These are phyloP conservation scores for Microdochium nivale DNA, from an alignment of 2,329 filamentous ascomycete species.

Conservation along the genomic window DNA sequence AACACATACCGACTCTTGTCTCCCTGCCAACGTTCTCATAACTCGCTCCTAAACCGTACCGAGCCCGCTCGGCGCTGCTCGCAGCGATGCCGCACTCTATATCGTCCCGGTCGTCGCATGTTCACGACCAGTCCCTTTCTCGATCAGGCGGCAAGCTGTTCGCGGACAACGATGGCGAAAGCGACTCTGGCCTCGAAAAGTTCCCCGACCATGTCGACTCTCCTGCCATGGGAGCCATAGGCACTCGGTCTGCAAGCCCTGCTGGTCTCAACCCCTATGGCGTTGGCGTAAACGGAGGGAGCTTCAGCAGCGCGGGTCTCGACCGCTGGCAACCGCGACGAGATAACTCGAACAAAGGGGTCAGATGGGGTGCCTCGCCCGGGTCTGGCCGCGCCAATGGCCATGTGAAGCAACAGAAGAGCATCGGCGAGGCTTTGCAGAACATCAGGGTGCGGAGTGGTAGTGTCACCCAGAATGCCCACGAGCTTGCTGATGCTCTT, in stretches of 20 bases:
- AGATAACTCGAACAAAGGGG: slow-evolving; percentile 16
- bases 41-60: neutral
- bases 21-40: neutral
- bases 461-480: slow-evolving; percentile 86
- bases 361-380: slow-evolving; percentile 17
- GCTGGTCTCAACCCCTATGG: slow-evolving; percentile 17
- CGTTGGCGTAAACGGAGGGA: slow-evolving; percentile 18
- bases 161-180: slow-evolving; percentile 13
- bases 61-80: neutral
- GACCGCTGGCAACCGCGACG: slow-evolving; percentile 21
- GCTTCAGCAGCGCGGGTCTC: slow-evolving; percentile 12
- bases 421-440: slow-evolving; percentile 78
- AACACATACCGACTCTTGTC: neutral
- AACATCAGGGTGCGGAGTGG: slow-evolving; percentile 72
- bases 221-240: slow-evolving; percentile 19
- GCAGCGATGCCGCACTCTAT: slow-evolving; percentile 23
- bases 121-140: slow-evolving; percentile 20
- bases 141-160: slow-evolving; percentile 16
- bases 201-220: slow-evolving; percentile 24
- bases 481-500: slow-evolving; percentile 85
- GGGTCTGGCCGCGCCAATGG: slow-evolving; percentile 29
- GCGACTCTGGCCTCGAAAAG: slow-evolving; percentile 21
- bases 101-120: slow-evolving; percentile 16
- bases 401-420: slow-evolving; percentile 75
- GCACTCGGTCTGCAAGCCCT: slow-evolving; percentile 16